Conservation (phyloP, 2,329 filamentous ascomycete genomes). For the Bipolaris victoriae region DNA sequence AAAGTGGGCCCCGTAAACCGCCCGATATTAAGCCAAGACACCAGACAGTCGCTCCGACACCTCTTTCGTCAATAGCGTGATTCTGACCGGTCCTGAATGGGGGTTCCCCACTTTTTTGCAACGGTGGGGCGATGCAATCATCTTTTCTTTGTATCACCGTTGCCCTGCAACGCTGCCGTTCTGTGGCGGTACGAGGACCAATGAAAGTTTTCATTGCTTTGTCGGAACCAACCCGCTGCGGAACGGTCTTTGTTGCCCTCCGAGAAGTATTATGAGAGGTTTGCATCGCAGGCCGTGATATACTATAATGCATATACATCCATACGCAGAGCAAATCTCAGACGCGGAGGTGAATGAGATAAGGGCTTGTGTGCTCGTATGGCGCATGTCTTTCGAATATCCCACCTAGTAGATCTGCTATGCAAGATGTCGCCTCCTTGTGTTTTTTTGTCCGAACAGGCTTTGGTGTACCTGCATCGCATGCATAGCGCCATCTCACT, state of each 20-base stretch:
- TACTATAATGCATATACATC: too few relatives aligned
- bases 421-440: not conserved
- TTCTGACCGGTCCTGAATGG: not conserved
- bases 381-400: not conserved
- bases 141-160: not conserved
- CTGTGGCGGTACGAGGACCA: not conserved
- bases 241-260: not conserved
- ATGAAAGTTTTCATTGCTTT: not conserved
- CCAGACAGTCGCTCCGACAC: not conserved
- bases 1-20: not conserved
- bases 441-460: not conserved
- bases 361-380: not conserved
- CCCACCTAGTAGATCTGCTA: not conserved
- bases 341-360: not conserved
- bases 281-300: not conserved
- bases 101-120: not conserved
- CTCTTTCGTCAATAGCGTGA: not conserved
- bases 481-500: not conserved
- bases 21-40: not conserved
- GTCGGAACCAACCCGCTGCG: not conserved
- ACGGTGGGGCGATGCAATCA: not conserved
- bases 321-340: not conserved
- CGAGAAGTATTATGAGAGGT: not conserved
- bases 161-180: not conserved
- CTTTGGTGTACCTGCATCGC: constrained; percentile 1